Conservation (phyloP, 345 rosid genomes). For the Hibiscus trionum region DNA sequence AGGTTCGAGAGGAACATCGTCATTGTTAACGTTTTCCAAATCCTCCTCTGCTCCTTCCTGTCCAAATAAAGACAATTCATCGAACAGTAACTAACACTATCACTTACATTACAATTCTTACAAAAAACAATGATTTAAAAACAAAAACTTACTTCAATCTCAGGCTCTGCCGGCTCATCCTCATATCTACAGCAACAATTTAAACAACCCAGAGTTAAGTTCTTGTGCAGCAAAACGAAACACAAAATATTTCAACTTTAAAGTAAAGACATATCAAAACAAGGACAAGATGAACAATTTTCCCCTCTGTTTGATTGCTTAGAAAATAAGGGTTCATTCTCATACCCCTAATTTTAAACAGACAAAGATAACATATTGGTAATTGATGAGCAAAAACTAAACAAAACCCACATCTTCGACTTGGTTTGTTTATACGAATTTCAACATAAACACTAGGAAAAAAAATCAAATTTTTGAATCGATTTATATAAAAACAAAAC, state of each 20-base stretch:
- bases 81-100: background rate
- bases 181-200: slow-evolving; percentile 48
- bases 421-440: background rate
- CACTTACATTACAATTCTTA: background rate
- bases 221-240: background rate
- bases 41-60: slow-evolving; percentile 87
- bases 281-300: too few relatives aligned
- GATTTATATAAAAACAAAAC: background rate
- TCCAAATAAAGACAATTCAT: slow-evolving; percentile 6
- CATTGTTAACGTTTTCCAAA: slow-evolving; percentile 43
- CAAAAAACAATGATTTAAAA: background rate
- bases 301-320: background rate
- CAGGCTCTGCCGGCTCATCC: slow-evolving; percentile 86
- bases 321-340: background rate
- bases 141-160: slow-evolving; percentile 50
- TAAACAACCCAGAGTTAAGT: slow-evolving; percentile 1
- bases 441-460: background rate
- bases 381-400: background rate
- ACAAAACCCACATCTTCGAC: background rate
- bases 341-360: background rate
- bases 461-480: background rate
- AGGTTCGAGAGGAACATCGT: slow-evolving; percentile 53
- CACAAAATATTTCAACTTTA: background rate
- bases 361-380: background rate
- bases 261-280: background rate